These are phyloP conservation scores for Sphagnum magellanicum DNA, from an alignment of 228 moss, liverwort and hornwort genomes.

Conservation along the genomic window DNA sequence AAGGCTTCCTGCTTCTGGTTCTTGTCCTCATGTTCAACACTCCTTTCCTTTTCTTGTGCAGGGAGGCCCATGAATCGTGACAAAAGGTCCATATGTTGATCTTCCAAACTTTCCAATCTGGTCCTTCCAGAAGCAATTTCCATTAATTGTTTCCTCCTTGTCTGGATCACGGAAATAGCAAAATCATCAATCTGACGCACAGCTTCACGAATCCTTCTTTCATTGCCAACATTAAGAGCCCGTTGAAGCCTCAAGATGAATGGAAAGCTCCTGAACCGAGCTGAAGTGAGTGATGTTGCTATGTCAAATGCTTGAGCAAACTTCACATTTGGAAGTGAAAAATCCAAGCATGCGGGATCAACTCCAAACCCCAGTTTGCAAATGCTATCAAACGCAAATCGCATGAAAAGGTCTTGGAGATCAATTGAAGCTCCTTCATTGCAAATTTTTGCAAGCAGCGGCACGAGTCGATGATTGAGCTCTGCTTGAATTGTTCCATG, in stretches of 20 bases:
- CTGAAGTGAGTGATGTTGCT: neutral
- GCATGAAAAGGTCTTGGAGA: slow-evolving; percentile 17
- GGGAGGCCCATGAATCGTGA: slow-evolving; percentile 23
- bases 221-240: slow-evolving; percentile 8
- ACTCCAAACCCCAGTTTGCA: slow-evolving; percentile 17
- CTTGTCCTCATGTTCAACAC: neutral
- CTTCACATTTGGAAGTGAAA: slow-evolving; percentile 13
- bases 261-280: slow-evolving; percentile 5
- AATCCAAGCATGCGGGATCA: slow-evolving; percentile 13
- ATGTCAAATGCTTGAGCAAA: slow-evolving; percentile 21
- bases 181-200: slow-evolving; percentile 11
- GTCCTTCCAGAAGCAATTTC: neutral
- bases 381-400: slow-evolving; percentile 26
- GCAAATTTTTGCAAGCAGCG: slow-evolving; percentile 4
- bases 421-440: neutral
- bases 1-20: neutral
- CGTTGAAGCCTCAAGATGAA: slow-evolving; percentile 9
- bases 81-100: slow-evolving; percentile 13
- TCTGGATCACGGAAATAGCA: slow-evolving; percentile 7
- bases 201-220: slow-evolving; percentile 9
- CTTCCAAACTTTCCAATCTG: no score
- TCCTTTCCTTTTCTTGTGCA: slow-evolving; percentile 8
- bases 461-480: slow-evolving; percentile 11
- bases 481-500: slow-evolving; percentile 8
- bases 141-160: slow-evolving; percentile 13